Conservation (phyloP, 2,329 filamentous ascomycete genomes). For the Didymella keratinophila region DNA sequence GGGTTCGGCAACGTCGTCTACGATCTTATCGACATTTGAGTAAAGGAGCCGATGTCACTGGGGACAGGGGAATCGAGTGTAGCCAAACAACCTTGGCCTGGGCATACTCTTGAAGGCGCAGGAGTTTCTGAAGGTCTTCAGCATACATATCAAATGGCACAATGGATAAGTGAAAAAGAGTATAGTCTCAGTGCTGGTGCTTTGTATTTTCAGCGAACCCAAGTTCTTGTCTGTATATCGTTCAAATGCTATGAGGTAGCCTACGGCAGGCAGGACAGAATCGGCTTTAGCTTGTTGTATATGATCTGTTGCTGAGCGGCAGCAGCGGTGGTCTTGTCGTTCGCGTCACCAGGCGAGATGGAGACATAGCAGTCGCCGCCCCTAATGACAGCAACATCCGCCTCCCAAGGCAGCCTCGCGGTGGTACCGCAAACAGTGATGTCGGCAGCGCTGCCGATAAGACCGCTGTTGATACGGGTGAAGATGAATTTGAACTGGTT, state of each 20-base stretch:
- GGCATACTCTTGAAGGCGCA: too few relatives aligned
- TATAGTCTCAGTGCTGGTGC: background rate
- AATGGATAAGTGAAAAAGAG: too few relatives aligned
- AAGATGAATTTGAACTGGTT: slow-evolving; percentile 70
- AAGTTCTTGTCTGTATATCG: too few relatives aligned
- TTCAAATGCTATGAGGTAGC: background rate
- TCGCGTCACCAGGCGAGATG: slow-evolving; percentile 68
- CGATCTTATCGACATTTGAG: background rate
- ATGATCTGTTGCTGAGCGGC: slow-evolving; percentile 47
- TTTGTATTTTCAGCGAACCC: background rate
- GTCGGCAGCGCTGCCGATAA: slow-evolving; percentile 55
- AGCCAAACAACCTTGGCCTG: too few relatives aligned
- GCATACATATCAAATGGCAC: too few relatives aligned
- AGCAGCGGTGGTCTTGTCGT: slow-evolving; percentile 66
- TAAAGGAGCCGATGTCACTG: background rate
- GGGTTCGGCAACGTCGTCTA: background rate
- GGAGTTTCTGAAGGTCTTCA: too few relatives aligned
- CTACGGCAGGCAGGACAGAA: slow-evolving; percentile 31
- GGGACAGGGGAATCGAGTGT: too few relatives aligned
- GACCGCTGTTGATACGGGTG: slow-evolving; percentile 63
- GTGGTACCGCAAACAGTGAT: slow-evolving; percentile 63
- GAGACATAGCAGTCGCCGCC: slow-evolving; percentile 65
- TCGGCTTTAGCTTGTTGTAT: slow-evolving; percentile 38
- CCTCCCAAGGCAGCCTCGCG: slow-evolving; percentile 66
- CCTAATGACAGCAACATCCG: slow-evolving; percentile 57